Evolutionary conservation across 345 rosid species (phyloP).

Genomic region (Excoecaria cochinchinensis): DNA sequence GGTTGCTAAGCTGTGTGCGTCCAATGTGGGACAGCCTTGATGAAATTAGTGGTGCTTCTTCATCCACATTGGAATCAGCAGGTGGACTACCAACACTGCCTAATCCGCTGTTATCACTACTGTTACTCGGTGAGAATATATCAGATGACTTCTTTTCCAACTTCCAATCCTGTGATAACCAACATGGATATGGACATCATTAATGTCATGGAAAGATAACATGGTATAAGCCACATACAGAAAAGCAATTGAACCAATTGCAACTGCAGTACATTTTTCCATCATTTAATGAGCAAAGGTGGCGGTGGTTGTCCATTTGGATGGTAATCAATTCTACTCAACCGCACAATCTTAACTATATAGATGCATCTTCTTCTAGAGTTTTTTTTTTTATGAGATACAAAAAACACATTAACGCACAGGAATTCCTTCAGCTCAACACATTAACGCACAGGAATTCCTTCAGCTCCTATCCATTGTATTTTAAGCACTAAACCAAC

Average conservation of each 20-base stretch:
- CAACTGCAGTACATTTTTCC: no score
- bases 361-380: no score
- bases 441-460: neutral
- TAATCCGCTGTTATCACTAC: conserved; percentile 39
- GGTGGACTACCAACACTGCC: conserved; percentile 30
- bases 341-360: no score
- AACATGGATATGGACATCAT: neutral
- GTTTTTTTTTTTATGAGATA: neutral
- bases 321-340: no score
- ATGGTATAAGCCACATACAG: neutral
- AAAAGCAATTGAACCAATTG: neutral
- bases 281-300: neutral
- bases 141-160: conserved; percentile 94
- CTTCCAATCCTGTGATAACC: conserved; percentile 69
- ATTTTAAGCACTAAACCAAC: neutral
- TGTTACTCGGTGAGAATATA: conserved; percentile 48
- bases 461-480: neutral
- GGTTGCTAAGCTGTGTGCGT: conserved; percentile 69
- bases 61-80: conserved; percentile 54
- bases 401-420: neutral
- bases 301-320: no score
- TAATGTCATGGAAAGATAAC: neutral
- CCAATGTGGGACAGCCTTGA: conserved; percentile 78
- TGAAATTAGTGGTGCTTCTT: conserved; percentile 78
- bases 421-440: no score